Conservation (phyloP, 1,284 basidiomycete genomes). For the Volvariella volvacea region DNA sequence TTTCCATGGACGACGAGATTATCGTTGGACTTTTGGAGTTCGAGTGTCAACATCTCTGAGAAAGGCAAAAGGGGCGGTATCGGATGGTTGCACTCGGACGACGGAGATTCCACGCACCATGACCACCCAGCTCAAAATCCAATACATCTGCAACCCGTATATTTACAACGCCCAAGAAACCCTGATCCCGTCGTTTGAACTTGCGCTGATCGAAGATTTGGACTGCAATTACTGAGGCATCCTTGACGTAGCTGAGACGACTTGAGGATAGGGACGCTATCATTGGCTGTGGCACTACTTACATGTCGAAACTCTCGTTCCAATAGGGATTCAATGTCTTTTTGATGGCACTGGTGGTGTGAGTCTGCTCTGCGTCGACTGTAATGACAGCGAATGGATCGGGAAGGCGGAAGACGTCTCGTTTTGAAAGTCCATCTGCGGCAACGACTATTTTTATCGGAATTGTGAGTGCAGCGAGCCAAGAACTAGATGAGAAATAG, state of each 20-base stretch:
- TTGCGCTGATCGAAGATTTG: conserved; percentile 98
- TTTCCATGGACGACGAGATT: conserved; percentile 87
- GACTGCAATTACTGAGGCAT: conserved; percentile 86
- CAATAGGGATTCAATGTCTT: conserved; percentile 89
- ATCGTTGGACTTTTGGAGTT: conserved; percentile 87
- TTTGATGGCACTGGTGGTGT: conserved; percentile 88
- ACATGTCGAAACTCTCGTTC: conserved; percentile 94
- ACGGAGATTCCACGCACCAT: conserved; percentile 55
- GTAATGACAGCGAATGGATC: conserved; percentile 95
- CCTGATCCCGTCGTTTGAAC: conserved; percentile 93
- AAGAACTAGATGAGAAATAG: conserved; percentile 8
- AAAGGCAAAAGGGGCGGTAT: conserved; percentile 4
- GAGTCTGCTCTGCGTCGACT: conserved; percentile 91
- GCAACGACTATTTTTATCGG: conserved; percentile 71
- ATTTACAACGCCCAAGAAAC: conserved; percentile 92
- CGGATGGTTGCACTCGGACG: conserved; percentile 5
- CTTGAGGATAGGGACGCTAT: conserved; percentile 8
- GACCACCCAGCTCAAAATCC: conserved; percentile 83
- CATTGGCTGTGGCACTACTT: conserved; percentile 12
- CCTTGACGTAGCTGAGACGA: conserved; percentile 68
- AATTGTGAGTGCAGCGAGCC: background rate
- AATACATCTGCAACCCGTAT: conserved; percentile 86
- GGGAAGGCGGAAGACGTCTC: conserved; percentile 87
- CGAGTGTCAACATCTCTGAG: conserved; percentile 83
- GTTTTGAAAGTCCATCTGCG: conserved; percentile 83